Evolutionary conservation across 179 eudicot species (phyloP).

Genomic region (Gypsophila paniculata): DNA sequence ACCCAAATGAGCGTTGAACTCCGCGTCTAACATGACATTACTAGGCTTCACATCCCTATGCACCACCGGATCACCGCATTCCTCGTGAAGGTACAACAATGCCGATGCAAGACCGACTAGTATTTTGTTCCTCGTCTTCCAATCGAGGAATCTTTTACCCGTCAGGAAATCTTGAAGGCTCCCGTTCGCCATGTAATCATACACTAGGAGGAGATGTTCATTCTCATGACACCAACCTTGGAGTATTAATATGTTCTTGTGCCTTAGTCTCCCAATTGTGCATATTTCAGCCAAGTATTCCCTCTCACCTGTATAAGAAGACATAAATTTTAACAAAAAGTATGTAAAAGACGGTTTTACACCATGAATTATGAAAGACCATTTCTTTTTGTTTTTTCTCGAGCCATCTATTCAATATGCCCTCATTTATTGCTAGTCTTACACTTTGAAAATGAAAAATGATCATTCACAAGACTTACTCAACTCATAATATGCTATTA

Average conservation of each 20-base stretch:
- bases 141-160: constrained; percentile 38
- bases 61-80: constrained; percentile 56
- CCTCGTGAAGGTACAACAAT: constrained; percentile 60
- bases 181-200: constrained; percentile 68
- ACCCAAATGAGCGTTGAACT: constrained; percentile 57
- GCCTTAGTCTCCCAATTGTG: constrained; percentile 64
- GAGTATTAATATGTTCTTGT: constrained; percentile 62
- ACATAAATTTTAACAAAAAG: not conserved
- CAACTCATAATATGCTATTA: not conserved
- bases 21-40: constrained; percentile 63
- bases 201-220: constrained; percentile 60
- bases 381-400: too few relatives aligned
- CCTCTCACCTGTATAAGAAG: constrained; percentile 39
- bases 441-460: too few relatives aligned
- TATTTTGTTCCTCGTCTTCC: constrained; percentile 51
- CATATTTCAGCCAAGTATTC: constrained; percentile 72
- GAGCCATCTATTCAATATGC: too few relatives aligned
- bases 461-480: too few relatives aligned
- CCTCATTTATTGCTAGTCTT: too few relatives aligned
- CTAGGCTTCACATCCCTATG: constrained; percentile 75
- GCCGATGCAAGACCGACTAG: constrained; percentile 58
- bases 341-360: too few relatives aligned
- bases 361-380: too few relatives aligned
- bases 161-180: constrained; percentile 56
- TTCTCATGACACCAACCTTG: constrained; percentile 79